Evolutionary conservation across 2,329 filamentous ascomycete genomes (phyloP), one percentile per base, ranked within the genome.

Genomic region (Seiridium cupressi): DNA sequence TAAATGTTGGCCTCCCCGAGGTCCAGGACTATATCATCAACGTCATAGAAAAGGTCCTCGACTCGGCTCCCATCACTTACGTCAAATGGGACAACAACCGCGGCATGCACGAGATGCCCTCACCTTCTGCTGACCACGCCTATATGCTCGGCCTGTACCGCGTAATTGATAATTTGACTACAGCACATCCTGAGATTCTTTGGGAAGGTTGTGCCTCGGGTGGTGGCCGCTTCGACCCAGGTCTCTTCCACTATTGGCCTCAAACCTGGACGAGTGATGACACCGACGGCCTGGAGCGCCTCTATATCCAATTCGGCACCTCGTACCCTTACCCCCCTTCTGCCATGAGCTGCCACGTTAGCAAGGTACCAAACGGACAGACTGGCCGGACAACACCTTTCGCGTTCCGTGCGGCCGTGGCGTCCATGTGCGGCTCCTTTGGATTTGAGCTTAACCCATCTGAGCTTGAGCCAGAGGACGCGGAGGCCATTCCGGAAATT

Each of bases 41-140:
- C 0, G 77, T 80, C 0, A 75, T 89, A 3, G 79, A 84, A 2
- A 72, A 76, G 3, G 77, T 89, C 5, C 78, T 89, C 18, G 75
- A 81, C 49, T 80, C 75, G 1, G 79, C 81, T 0, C 74, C 82
- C 32, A 82, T 89, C 51, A 72, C 74, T 8, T 89, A 89, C 62
- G 80, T 89, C 62, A 89, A 89, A 64, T 89, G 86, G 87, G 87
- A 89, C 64, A 87, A 88, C 70, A 89, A 89, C 72, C 77, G 87
- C 4, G 86, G 81, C 1, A 85, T 88, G 49, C 84, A 89, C 66
- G 86, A 89, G 70, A 79, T 79, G 51, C 73, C 84, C 0, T 77
- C 76, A 0, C 84, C 86, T 0, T 76, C 79, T 1, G 80, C 78
- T 5, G 74, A 81, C 64, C 85, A 89, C 68, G 72, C 76, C 1